A percentile compares a stretch with the other conserved stretches of the same genome.
Conservation (phyloP, 176 grass and related monocot species). For the Cenchrus purpureus region DNA sequence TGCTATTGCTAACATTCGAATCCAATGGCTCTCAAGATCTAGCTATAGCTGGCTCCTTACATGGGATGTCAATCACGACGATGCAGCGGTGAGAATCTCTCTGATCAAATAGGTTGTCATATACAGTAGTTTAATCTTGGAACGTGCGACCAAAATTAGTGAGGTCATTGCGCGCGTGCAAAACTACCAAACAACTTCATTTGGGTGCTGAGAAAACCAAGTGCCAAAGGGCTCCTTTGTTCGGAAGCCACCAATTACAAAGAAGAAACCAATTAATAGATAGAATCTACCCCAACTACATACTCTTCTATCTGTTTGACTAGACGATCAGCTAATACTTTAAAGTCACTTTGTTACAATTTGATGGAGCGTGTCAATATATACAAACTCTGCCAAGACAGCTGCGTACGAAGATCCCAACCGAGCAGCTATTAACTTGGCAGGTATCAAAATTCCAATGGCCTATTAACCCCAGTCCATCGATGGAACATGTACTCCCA, state of each 20-base stretch:
- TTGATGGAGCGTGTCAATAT: conserved; percentile 4
- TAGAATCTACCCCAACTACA: not conserved
- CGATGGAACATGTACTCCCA: not conserved
- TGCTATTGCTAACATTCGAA: not conserved
- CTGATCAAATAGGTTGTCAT: too few relatives aligned
- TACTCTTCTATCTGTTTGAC: not conserved
- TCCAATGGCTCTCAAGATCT: not conserved
- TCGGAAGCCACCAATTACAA: not conserved
- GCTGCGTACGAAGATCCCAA: conserved; percentile 9
- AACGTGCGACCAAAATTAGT: not conserved
- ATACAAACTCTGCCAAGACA: not conserved
- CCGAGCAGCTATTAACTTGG: not conserved
- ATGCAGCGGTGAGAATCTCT: not conserved
- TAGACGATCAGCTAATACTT: too few relatives aligned
- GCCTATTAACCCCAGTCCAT: not conserved
- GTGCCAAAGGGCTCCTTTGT: not conserved
- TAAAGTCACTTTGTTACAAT: not conserved
- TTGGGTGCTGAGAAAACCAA: conserved; percentile 34
- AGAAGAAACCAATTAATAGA: not conserved
- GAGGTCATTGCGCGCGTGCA: not conserved
- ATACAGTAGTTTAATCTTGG: not conserved
- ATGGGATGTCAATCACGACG: not conserved
- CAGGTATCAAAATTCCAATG: not conserved
- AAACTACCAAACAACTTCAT: not conserved
- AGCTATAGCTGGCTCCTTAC: not conserved